phyloP scores from a whole-genome alignment of 305 asterid species.

The Rubia balearica region DNA sequence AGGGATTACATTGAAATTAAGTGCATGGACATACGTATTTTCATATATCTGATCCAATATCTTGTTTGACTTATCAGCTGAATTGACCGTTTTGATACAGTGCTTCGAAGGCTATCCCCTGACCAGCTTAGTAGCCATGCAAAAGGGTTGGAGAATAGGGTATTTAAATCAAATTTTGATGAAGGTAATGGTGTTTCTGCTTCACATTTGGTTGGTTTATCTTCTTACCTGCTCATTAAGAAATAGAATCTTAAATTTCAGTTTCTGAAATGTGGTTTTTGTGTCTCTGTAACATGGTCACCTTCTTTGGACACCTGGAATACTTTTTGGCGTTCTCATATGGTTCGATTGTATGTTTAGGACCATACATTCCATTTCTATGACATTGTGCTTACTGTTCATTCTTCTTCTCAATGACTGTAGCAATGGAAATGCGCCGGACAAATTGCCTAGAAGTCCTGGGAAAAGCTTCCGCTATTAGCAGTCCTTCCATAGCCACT shows the following conservation, averaged over 20 bases:
- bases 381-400: not conserved
- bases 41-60: not conserved
- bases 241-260: not conserved
- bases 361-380: not conserved
- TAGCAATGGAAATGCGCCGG: slow-evolving; percentile 73
- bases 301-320: too few relatives aligned
- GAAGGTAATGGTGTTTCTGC: slow-evolving; percentile 45
- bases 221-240: not conserved
- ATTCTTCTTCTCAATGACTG: slow-evolving; percentile 17
- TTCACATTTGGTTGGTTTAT: not conserved
- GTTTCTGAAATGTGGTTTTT: not conserved
- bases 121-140: slow-evolving; percentile 76
- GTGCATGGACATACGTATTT: slow-evolving; percentile 28
- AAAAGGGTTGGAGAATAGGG: slow-evolving; percentile 66
- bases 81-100: slow-evolving; percentile 30
- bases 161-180: slow-evolving; percentile 56
- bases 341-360: not conserved
- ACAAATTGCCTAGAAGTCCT: slow-evolving; percentile 50
- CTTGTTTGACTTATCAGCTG: slow-evolving; percentile 18
- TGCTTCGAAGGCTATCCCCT: slow-evolving; percentile 55
- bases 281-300: too few relatives aligned
- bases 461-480: slow-evolving; percentile 38
- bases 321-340: not conserved
- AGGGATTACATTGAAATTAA: slow-evolving; percentile 56
- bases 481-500: slow-evolving; percentile 24